Conservation (phyloP, 2,329 filamentous ascomycete genomes). For the Penicillium sp. region DNA sequence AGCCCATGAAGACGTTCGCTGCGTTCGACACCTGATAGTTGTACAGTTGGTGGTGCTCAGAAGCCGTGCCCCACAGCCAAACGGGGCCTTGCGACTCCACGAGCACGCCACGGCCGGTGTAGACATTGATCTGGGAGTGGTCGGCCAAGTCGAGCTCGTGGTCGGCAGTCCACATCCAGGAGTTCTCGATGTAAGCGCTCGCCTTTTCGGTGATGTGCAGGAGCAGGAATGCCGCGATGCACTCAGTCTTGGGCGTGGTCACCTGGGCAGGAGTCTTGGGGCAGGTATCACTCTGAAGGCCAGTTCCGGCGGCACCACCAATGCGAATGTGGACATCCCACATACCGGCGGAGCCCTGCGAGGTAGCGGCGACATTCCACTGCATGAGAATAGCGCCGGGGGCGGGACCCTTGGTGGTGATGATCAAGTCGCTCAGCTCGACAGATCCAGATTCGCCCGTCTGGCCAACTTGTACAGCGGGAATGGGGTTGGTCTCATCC, state of each 20-base stretch:
- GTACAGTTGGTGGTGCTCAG: conserved; percentile 63
- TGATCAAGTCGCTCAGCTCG: conserved; percentile 85
- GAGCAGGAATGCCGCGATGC: conserved; percentile 71
- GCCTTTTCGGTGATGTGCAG: conserved; percentile 58
- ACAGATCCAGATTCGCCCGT: conserved; percentile 75
- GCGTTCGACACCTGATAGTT: conserved; percentile 85
- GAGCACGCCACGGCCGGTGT: conserved; percentile 80
- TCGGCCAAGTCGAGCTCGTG: conserved; percentile 79
- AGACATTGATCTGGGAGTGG: conserved; percentile 71
- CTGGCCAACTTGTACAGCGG: conserved; percentile 84
- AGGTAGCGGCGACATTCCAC: conserved; percentile 75
- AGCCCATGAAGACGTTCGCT: conserved; percentile 75
- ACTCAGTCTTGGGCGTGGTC: conserved; percentile 65
- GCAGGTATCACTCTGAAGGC: conserved; percentile 78
- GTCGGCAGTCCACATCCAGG: conserved; percentile 87
- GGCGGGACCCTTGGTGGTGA: conserved; percentile 79
- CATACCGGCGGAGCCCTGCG: conserved; percentile 71
- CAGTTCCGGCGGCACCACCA: conserved; percentile 80
- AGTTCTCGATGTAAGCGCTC: conserved; percentile 82
- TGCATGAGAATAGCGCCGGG: conserved; percentile 88
- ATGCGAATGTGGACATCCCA: conserved; percentile 98
- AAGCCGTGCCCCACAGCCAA: conserved; percentile 77
- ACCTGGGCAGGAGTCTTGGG: conserved; percentile 69
- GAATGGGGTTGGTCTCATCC: conserved; percentile 72
- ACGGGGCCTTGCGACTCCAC: conserved; percentile 78